Evolutionary conservation across 345 rosid genomes (phyloP), one percentile per base, ranked within the genome.

Genomic region (Arabidopsis arenosa): DNA sequence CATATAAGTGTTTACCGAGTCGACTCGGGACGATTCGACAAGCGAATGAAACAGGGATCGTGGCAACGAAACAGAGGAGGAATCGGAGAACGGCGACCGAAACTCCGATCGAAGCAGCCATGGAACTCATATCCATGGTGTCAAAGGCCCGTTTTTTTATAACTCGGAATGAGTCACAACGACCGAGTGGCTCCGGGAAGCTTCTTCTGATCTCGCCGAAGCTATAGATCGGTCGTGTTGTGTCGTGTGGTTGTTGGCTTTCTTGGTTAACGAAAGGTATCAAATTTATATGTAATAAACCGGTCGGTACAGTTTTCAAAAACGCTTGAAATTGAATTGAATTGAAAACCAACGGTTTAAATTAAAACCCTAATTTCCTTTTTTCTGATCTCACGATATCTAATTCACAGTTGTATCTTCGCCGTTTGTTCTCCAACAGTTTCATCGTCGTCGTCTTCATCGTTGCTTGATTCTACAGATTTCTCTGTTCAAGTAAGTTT

Each of bases 81-180:
- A 95, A 95, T 17, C 93, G 88, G 13, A 89, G 83, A 36, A 95
- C 99, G 55, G 98, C 83, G 37, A 95, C 86, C 7, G 98, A 89
- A 9, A 95, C 90, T 14, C 99, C 99, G 81, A 95, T 87, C 54
- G 90, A 73, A 3, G 86, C 77, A 43, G 99, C 98, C 92, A 88
- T 85, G 44, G 96, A 72, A 51, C 76, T 77, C 90, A 89, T 68
- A 9, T 85, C 84, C 86, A 85, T 85, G 74, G 30, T 40, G 7
- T 5, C 0, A 7, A 18, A 28, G 49, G n/a, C 26, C 1, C 39
- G 17, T 17, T 8, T 53, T 54, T n/a, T 0, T 44, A 15, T 7
- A 17, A 45, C 69, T 61, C 69, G 74, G 37, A 59, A 37, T 49
- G 68, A 67, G 79, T 75, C 74, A 68, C 55, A 51, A 51, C 63